Conservation (phyloP, 2,329 filamentous ascomycete species). For the Davidsoniella neocaledoniae region DNA sequence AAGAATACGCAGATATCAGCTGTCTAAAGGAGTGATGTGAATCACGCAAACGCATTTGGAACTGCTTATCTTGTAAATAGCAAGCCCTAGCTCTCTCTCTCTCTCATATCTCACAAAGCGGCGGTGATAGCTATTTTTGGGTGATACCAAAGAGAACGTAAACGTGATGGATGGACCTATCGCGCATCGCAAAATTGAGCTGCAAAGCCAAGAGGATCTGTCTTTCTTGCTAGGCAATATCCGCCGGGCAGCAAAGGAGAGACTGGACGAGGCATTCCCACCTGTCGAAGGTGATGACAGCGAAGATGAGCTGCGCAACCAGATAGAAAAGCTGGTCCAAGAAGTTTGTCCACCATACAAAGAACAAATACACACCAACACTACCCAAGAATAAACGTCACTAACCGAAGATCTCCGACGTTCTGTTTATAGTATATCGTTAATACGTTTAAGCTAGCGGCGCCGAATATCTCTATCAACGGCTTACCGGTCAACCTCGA, state of each 20-base stretch:
- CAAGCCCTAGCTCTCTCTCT: no score
- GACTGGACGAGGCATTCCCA: conserved; percentile 52
- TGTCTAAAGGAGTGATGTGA: no score
- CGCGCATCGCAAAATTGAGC: conserved; percentile 58
- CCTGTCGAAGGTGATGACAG: conserved; percentile 29
- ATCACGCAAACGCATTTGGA: no score
- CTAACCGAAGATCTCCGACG: neutral
- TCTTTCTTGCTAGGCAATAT: conserved; percentile 53
- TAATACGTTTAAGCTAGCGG: conserved; percentile 40
- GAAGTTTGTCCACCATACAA: conserved; percentile 26
- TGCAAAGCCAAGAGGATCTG: conserved; percentile 60
- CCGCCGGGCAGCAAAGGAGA: conserved; percentile 48
- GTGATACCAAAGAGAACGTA: no score
- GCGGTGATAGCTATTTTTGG: no score
- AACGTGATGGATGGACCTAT: conserved; percentile 22
- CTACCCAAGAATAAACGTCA: neutral
- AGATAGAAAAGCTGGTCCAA: conserved; percentile 42
- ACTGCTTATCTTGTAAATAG: no score
- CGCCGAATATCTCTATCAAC: conserved; percentile 46
- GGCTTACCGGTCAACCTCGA: conserved; percentile 33
- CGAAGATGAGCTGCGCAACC: conserved; percentile 39
- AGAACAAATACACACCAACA: neutral
- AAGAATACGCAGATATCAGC: no score
- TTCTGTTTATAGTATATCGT: conserved; percentile 36
- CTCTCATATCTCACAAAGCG: no score